A percentile compares a stretch with the other conserved stretches of the same genome.
Evolutionary conservation across 805 yeast genomes (phyloP).

Genomic region (Pichia occidentalis): DNA sequence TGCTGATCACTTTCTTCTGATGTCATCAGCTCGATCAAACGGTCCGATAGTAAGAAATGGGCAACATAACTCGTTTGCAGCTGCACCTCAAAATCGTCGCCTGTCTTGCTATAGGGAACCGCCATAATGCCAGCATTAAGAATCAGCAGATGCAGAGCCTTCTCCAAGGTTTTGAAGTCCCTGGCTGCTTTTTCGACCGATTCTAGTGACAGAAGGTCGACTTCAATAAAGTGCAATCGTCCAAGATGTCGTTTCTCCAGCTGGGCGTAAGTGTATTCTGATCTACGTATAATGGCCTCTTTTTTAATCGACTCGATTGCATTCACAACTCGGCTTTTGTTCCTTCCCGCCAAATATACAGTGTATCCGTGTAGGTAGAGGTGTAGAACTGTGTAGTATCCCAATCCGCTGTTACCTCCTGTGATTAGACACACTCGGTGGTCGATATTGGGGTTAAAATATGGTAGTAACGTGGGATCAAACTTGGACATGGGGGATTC

Average conservation of each 20-base stretch:
- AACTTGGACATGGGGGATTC: conserved; percentile 12
- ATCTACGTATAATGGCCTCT: conserved; percentile 41
- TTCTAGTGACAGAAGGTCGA: conserved; percentile 47
- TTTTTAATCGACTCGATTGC: conserved; percentile 49
- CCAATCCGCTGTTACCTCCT: conserved; percentile 79
- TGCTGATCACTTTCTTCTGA: conserved; percentile 18
- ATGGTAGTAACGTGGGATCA: conserved; percentile 51
- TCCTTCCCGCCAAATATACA: conserved; percentile 72
- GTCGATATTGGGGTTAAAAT: conserved; percentile 46
- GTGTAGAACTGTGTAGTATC: conserved; percentile 70
- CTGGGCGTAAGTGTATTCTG: conserved; percentile 17
- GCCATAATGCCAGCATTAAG: conserved; percentile 82
- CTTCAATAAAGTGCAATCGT: conserved; percentile 42
- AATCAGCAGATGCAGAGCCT: conserved; percentile 51
- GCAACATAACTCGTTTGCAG: conserved; percentile 73
- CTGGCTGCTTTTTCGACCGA: conserved; percentile 45
- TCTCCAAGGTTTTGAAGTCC: conserved; percentile 41
- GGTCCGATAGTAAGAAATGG: conserved; percentile 63
- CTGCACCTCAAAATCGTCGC: conserved; percentile 67
- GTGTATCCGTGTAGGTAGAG: conserved; percentile 72
- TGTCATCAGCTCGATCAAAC: conserved; percentile 48
- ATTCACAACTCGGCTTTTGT: conserved; percentile 44
- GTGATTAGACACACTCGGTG: conserved; percentile 67
- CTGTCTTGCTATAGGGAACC: conserved; percentile 56
- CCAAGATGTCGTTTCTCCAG: conserved; percentile 36